Evolutionary conservation across 2,329 filamentous ascomycete species (phyloP).

Genomic region (Ceratocystis harringtonii): DNA sequence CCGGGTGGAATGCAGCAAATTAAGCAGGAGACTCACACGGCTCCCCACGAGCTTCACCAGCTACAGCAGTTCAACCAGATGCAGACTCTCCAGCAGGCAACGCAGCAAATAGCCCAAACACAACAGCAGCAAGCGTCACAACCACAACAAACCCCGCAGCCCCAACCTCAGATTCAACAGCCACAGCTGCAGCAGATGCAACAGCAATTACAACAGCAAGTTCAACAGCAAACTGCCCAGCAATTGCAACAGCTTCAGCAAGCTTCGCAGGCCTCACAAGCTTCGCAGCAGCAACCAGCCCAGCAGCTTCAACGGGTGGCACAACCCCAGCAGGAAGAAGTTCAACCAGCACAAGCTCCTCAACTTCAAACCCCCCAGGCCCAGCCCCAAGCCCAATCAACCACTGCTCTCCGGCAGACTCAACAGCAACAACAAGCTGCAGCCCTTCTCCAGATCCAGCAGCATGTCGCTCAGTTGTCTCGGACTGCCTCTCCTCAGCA

Average conservation of each 20-base stretch:
- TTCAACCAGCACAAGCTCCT: background rate
- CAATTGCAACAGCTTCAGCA: conserved; percentile 14
- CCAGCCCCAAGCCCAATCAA: background rate
- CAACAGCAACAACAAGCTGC: conserved; percentile 15
- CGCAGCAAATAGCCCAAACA: conserved; percentile 18
- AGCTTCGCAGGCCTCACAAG: background rate
- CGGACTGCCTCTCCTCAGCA: conserved; percentile 1
- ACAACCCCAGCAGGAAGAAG: background rate
- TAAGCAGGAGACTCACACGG: conserved; percentile 5
- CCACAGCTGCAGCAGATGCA: conserved; percentile 19
- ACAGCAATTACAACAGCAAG: conserved; percentile 16
- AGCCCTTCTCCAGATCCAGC: conserved; percentile 11
- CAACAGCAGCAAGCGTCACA: conserved; percentile 11
- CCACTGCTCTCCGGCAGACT: background rate
- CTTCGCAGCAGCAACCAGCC: background rate
- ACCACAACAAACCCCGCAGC: conserved; percentile 6
- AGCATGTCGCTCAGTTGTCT: conserved; percentile 15
- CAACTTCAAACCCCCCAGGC: no score
- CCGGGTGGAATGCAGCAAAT: background rate
- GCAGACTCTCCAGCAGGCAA: conserved; percentile 23
- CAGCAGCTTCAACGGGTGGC: background rate
- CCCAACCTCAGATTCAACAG: conserved; percentile 16
- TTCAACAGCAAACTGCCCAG: conserved; percentile 12
- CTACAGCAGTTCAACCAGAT: conserved; percentile 21
- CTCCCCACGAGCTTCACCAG: conserved; percentile 17